Evolutionary conservation across 73 alveolate genomes (phyloP).

Genomic region (Strombidium stylifer): DNA sequence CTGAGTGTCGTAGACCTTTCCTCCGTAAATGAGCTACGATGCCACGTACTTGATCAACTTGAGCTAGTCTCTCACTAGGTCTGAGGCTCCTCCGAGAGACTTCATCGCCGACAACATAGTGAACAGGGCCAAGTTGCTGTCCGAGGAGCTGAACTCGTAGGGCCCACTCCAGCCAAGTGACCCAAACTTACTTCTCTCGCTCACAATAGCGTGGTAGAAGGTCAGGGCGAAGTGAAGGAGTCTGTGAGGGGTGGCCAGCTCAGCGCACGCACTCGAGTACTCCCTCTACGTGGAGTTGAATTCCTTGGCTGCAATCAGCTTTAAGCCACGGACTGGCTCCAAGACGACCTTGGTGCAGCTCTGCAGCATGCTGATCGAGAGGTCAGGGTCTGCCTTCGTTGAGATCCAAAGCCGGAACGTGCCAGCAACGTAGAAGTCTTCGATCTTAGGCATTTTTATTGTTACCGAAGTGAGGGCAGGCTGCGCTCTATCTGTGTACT

Average conservation of each 20-base stretch:
- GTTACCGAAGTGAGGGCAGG: not conserved
- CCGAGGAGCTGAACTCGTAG: constrained; percentile 63
- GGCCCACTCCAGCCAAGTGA: constrained; percentile 88
- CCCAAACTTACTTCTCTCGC: constrained; percentile 97
- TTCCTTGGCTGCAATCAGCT: constrained; percentile 43
- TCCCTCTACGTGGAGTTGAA: constrained; percentile 37
- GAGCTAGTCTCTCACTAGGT: too few relatives aligned
- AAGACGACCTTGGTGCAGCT: constrained; percentile 51
- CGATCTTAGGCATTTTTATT: constrained; percentile 4
- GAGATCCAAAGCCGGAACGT: constrained; percentile 63
- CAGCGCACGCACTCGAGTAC: constrained; percentile 13
- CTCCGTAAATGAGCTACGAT: too few relatives aligned
- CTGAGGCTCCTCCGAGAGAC: too few relatives aligned
- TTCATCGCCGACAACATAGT: too few relatives aligned
- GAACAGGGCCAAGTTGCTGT: too few relatives aligned
- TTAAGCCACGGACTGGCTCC: constrained; percentile 56
- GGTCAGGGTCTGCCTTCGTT: constrained; percentile 60
- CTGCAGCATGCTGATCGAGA: constrained; percentile 59
- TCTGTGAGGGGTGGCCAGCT: constrained; percentile 16
- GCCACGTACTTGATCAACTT: too few relatives aligned
- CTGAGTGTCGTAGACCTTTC: too few relatives aligned
- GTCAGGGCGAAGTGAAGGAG: constrained; percentile 44
- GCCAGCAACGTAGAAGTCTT: constrained; percentile 30
- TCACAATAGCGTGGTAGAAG: constrained; percentile 91
- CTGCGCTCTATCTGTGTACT: not conserved